These are phyloP conservation scores for Leishmania lainsoni DNA, from an alignment of 208 protist species.

Conservation along the genomic window DNA sequence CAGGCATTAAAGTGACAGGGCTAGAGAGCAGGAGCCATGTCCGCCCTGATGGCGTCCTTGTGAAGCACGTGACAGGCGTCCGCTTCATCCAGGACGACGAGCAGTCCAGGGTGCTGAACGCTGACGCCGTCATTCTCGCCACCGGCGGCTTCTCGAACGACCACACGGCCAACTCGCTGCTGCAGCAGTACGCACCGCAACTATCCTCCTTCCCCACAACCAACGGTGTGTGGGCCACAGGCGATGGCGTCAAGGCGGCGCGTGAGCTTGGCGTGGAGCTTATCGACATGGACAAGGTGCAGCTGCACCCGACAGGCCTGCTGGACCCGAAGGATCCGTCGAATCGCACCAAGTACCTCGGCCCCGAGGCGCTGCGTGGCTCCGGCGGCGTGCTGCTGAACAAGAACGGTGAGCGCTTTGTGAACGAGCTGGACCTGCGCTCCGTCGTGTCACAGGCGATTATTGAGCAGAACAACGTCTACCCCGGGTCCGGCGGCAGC, in stretches of 20 bases:
- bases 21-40: conserved; percentile 42
- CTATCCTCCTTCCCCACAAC: conserved; percentile 84
- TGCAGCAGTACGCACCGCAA: conserved; percentile 81
- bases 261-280: conserved; percentile 69
- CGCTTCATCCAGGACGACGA: conserved; percentile 21
- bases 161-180: conserved; percentile 57
- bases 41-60: conserved; percentile 41
- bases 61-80: conserved; percentile 59
- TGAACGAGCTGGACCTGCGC: conserved; percentile 95
- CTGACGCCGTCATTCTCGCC: conserved; percentile 89
- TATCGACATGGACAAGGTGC: conserved; percentile 94
- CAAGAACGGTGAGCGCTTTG: conserved; percentile 90
- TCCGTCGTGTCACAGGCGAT: conserved; percentile 94
- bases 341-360: conserved; percentile 92
- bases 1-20: conserved; percentile 41
- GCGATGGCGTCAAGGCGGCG: conserved; percentile 83
- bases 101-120: conserved; percentile 42
- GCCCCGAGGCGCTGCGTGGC: conserved; percentile 95
- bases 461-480: conserved; percentile 68
- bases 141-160: conserved; percentile 92
- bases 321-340: conserved; percentile 91
- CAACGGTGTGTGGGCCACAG: conserved; percentile 86
- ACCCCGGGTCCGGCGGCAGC: conserved; percentile 58
- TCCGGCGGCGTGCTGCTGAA: conserved; percentile 95
- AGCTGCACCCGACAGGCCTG: conserved; percentile 97